These are phyloP conservation scores for Trametes pubescens DNA, from an alignment of 1,284 basidiomycete genomes.

Conservation along the genomic window DNA sequence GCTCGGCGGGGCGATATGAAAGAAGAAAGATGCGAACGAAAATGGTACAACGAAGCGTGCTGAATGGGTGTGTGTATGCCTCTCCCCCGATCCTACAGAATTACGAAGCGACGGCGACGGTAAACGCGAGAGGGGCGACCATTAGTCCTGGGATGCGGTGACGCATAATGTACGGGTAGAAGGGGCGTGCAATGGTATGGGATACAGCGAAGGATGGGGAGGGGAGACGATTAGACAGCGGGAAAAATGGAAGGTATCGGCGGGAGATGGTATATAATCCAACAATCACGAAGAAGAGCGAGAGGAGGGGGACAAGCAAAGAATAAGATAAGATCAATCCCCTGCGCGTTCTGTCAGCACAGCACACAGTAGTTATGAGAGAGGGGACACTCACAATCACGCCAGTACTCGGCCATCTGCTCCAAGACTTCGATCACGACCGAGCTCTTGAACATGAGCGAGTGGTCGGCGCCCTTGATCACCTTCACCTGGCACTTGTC, in stretches of 20 bases:
- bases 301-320: conserved; percentile 29
- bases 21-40: conserved; percentile 8
- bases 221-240: conserved; percentile 26
- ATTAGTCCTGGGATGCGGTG: conserved; percentile 31
- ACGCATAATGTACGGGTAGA: conserved; percentile 28
- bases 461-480: conserved; percentile 89
- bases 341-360: conserved; percentile 15
- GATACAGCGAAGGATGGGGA: conserved; percentile 28
- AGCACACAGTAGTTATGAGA: not conserved
- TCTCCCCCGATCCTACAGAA: conserved; percentile 31
- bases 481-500: conserved; percentile 81
- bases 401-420: conserved; percentile 68
- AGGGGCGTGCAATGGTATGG: conserved; percentile 26
- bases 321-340: conserved; percentile 34
- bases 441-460: conserved; percentile 88
- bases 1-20: not conserved
- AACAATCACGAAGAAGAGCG: conserved; percentile 37
- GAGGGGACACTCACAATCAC: conserved; percentile 40
- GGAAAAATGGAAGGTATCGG: conserved; percentile 39
- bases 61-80: conserved; percentile 9
- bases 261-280: conserved; percentile 45
- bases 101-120: conserved; percentile 23
- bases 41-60: conserved; percentile 26
- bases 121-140: conserved; percentile 17
- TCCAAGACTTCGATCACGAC: conserved; percentile 93